Conservation (phyloP, 805 yeast genomes). For the Pichia californica region DNA sequence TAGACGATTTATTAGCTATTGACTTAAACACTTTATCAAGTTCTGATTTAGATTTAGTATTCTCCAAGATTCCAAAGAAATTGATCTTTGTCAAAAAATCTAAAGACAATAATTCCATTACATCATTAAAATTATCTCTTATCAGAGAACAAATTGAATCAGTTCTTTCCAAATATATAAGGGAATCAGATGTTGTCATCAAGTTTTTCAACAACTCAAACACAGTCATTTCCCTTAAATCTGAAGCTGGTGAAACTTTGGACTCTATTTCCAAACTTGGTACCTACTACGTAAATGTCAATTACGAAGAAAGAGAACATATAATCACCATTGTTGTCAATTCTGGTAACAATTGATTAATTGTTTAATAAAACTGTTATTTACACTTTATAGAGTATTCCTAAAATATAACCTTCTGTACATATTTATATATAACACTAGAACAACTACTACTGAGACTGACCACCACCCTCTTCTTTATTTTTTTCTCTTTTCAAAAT, state of each 20-base stretch:
- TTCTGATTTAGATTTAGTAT: constrained; percentile 17
- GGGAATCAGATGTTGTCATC: constrained; percentile 12
- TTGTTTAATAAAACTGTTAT: no score
- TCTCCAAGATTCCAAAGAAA: constrained; percentile 23
- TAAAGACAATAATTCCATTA: constrained; percentile 12
- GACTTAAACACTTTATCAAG: constrained; percentile 19
- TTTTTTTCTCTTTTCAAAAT: no score
- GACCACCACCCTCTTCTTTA: no score
- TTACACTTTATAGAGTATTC: no score
- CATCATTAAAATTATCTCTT: constrained; percentile 9
- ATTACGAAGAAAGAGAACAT: constrained; percentile 16
- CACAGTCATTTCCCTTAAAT: constrained; percentile 14
- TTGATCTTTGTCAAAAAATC: constrained; percentile 23
- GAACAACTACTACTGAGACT: no score
- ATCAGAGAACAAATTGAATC: constrained; percentile 10
- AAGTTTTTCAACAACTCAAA: constrained; percentile 20
- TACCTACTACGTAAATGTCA: constrained; percentile 17
- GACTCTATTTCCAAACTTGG: constrained; percentile 19
- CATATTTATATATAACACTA: no score
- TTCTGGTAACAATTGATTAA: not conserved
- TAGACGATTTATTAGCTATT: constrained; percentile 24
- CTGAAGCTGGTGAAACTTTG: constrained; percentile 12
- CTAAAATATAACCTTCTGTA: no score
- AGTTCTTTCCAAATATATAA: constrained; percentile 7
- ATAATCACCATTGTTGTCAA: constrained; percentile 20